Evolutionary conservation across 208 protist species (phyloP).

Genomic region (Wallacemonas sp.): DNA sequence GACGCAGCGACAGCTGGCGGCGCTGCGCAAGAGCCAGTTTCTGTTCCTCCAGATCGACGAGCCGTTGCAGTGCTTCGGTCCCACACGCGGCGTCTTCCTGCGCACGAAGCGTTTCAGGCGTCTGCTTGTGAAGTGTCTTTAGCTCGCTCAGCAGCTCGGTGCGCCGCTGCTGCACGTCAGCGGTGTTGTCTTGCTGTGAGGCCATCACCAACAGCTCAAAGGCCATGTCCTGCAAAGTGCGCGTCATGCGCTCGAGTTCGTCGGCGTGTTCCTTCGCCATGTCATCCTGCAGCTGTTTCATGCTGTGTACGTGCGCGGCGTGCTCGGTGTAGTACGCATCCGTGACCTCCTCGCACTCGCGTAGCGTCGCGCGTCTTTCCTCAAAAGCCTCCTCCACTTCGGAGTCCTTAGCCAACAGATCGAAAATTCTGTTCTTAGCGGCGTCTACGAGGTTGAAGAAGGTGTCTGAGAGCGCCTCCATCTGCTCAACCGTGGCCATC

Average conservation of each 20-base stretch:
- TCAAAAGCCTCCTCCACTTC: slow-evolving; percentile 44
- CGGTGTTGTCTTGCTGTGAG: slow-evolving; percentile 23
- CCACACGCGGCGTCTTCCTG: slow-evolving; percentile 25
- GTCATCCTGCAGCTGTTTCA: slow-evolving; percentile 29
- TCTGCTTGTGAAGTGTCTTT: slow-evolving; percentile 29
- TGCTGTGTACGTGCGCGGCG: slow-evolving; percentile 32
- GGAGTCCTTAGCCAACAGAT: slow-evolving; percentile 23
- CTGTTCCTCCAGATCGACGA: slow-evolving; percentile 50
- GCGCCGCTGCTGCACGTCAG: slow-evolving; percentile 13
- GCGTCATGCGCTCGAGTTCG: slow-evolving; percentile 36
- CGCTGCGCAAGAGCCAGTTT: slow-evolving; percentile 39
- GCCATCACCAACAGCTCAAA: slow-evolving; percentile 18
- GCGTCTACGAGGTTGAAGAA: slow-evolving; percentile 22
- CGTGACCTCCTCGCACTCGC: slow-evolving; percentile 21
- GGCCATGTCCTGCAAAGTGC: slow-evolving; percentile 19
- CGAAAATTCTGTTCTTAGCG: slow-evolving; percentile 20
- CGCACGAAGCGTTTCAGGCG: slow-evolving; percentile 21
- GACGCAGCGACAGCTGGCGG: slow-evolving; percentile 40
- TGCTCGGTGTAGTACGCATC: slow-evolving; percentile 44
- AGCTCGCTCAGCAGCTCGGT: slow-evolving; percentile 34
- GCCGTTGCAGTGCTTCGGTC: slow-evolving; percentile 30
- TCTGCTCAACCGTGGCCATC: slow-evolving; percentile 7
- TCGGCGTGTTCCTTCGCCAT: slow-evolving; percentile 26
- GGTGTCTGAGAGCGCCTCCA: slow-evolving; percentile 4
- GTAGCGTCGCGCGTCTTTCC: slow-evolving; percentile 31